Percentiles rank a stretch among this genome's conserved stretches.
Evolutionary conservation across 2,329 filamentous ascomycete genomes (phyloP).

Genomic region (Penicillium sclerotiorum): DNA sequence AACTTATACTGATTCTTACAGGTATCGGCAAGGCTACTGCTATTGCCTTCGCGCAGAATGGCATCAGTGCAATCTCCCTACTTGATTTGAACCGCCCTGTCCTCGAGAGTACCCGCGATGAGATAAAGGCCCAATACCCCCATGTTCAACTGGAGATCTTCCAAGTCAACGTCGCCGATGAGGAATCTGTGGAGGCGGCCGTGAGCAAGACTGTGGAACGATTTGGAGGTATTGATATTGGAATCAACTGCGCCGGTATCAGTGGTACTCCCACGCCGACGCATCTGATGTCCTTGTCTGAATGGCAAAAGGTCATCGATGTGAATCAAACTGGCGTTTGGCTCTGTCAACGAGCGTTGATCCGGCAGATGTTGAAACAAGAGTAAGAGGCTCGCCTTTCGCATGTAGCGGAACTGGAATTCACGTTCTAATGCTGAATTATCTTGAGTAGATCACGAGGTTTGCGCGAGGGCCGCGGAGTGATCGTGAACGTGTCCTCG

Average conservation of each 20-base stretch:
- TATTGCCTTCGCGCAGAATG: constrained; percentile 50
- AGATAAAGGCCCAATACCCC: constrained; percentile 43
- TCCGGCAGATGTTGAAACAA: constrained; percentile 30
- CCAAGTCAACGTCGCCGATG: constrained; percentile 51
- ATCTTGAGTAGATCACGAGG: constrained; percentile 17
- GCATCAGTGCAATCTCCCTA: constrained; percentile 53
- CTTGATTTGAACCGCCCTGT: constrained; percentile 51
- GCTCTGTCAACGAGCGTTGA: constrained; percentile 58
- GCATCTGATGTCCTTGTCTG: constrained; percentile 49
- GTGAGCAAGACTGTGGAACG: constrained; percentile 45
- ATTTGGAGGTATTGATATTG: constrained; percentile 60
- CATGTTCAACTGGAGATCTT: constrained; percentile 46
- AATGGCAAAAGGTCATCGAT: constrained; percentile 55
- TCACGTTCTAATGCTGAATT: background rate
- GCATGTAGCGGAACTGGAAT: too few species aligned
- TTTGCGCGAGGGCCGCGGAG: constrained; percentile 22
- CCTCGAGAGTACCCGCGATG: constrained; percentile 32
- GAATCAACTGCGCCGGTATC: constrained; percentile 60
- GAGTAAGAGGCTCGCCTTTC: constrained; percentile 20
- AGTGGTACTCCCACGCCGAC: constrained; percentile 47
- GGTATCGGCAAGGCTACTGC: constrained; percentile 59
- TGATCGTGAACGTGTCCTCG: constrained; percentile 30
- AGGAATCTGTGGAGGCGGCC: constrained; percentile 47
- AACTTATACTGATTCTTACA: constrained; percentile 22
- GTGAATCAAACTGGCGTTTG: constrained; percentile 61